A percentile compares a stretch with the other conserved stretches of the same genome.
These are phyloP conservation scores for Rugonectria rugulosa DNA, from an alignment of 2,329 filamentous ascomycete species.

Conservation along the genomic window DNA sequence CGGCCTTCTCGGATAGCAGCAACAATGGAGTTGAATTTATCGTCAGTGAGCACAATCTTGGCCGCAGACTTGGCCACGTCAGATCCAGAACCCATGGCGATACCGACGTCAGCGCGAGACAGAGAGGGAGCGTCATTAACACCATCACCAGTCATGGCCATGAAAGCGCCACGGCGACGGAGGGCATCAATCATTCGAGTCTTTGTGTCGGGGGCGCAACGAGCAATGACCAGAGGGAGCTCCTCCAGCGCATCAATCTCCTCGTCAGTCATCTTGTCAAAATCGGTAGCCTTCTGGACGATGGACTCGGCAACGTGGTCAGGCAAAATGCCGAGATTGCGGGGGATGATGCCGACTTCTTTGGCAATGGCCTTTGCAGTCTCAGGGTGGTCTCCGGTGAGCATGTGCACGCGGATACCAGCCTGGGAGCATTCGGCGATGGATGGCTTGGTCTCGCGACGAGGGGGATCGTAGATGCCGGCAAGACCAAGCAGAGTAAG, in stretches of 20 bases:
- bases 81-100: constrained; percentile 88
- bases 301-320: constrained; percentile 70
- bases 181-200: constrained; percentile 91
- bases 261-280: constrained; percentile 77
- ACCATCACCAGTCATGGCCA: constrained; percentile 88
- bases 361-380: constrained; percentile 81
- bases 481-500: constrained; percentile 82
- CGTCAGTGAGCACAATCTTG: constrained; percentile 84
- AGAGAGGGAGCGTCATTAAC: constrained; percentile 88
- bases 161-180: constrained; percentile 77
- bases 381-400: constrained; percentile 82
- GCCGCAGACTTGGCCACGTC: constrained; percentile 86
- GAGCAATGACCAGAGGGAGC: constrained; percentile 81
- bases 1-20: constrained; percentile 84
- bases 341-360: constrained; percentile 79
- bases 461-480: constrained; percentile 87
- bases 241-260: constrained; percentile 80
- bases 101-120: constrained; percentile 83
- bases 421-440: constrained; percentile 75
- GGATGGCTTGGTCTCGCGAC: constrained; percentile 77
- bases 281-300: constrained; percentile 79
- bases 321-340: constrained; percentile 65
- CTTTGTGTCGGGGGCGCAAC: constrained; percentile 86
- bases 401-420: constrained; percentile 83
- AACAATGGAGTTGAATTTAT: constrained; percentile 88